Conservation (phyloP, 1,284 basidiomycete species). For the Apiotrichum brassicae region DNA sequence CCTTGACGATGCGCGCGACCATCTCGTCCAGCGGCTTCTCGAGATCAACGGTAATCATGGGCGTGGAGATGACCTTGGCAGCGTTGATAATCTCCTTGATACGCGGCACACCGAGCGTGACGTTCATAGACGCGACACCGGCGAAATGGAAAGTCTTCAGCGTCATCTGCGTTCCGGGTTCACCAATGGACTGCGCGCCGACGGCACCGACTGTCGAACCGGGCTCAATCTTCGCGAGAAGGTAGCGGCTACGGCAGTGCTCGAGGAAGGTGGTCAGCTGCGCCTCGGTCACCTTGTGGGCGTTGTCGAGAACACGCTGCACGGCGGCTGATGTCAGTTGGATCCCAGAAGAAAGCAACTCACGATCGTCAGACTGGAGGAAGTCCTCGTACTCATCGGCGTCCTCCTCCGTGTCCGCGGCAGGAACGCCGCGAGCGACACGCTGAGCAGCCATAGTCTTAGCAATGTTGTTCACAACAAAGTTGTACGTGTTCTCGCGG, state of each 20-base stretch:
- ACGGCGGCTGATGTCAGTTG: constrained; percentile 41
- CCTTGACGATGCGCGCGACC: constrained; percentile 96
- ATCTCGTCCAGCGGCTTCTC: constrained; percentile 76
- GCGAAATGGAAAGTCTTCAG: constrained; percentile 99
- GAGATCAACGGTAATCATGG: constrained; percentile 94
- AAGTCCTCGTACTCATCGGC: constrained; percentile 52
- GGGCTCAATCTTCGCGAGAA: constrained; percentile 90
- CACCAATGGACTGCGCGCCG: constrained; percentile 97
- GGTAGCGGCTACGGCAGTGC: constrained; percentile 83
- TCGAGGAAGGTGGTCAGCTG: constrained; percentile 77
- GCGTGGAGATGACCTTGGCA: constrained; percentile 92
- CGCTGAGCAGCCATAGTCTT: constrained; percentile 64
- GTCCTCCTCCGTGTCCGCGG: constrained; percentile 57
- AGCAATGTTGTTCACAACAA: constrained; percentile 65
- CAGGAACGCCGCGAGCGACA: constrained; percentile 73
- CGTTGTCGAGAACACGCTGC: constrained; percentile 74
- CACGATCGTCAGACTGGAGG: constrained; percentile 32
- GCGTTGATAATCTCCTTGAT: constrained; percentile 96
- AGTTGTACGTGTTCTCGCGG: constrained; percentile 66
- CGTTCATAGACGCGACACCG: constrained; percentile 99
- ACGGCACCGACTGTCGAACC: constrained; percentile 97
- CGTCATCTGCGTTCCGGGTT: constrained; percentile 99
- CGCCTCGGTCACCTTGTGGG: constrained; percentile 75
- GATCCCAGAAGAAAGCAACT: constrained; percentile 3
- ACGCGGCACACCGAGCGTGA: constrained; percentile 97